Evolutionary conservation across 225 moss, liverwort and hornwort species (phyloP), one percentile per base, ranked within the genome.

Genomic region (Bryum argenteum): DNA sequence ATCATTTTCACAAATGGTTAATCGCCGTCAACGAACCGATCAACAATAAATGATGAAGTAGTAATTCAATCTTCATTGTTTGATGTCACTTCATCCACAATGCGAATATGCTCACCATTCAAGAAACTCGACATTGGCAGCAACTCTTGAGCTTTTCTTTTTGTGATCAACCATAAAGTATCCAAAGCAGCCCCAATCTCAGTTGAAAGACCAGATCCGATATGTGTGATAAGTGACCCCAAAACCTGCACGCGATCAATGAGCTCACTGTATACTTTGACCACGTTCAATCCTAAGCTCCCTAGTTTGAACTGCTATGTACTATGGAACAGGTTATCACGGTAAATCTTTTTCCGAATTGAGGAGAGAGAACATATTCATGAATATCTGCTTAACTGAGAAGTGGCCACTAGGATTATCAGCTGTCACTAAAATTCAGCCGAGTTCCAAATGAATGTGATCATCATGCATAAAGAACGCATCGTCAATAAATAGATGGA

Each of bases 161-260:
- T 87, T 33, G 91, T 86, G 43, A 94, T 79, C 63, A 88, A 58
- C 82, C 91, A 86, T 39, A 94, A 79, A 62, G 93, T 83, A 67
- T 94, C 84, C 57, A 94, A 76, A 47, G 91, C 89, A 63, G 93
- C 88, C 43, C 89, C 88, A 72, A 91, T 83, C 76, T 94, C 93
- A 63, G 79, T 76, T 24, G 86, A 59, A 63, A 90, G 82, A 73
- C 93, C 93, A 72, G 93, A 94, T 54, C 93, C 91, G 69, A 88
- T 94, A 61, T 91, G 93, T 51, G 91, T 91, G 62, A 94, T 94
- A 47, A 94, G 76, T 43, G 93, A 86, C 65, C 93, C 93, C 43
- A 94, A 69, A 24, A 91, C 93, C 93, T 94, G 84, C 63, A 72
- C 63, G 17, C 43, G 50, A 42, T 74, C 67, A 26, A 59, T 52